A percentile compares a stretch with the other conserved stretches of the same genome.
Conservation (phyloP, 257 asterid genomes). For the Ajuga chamaepitys region DNA sequence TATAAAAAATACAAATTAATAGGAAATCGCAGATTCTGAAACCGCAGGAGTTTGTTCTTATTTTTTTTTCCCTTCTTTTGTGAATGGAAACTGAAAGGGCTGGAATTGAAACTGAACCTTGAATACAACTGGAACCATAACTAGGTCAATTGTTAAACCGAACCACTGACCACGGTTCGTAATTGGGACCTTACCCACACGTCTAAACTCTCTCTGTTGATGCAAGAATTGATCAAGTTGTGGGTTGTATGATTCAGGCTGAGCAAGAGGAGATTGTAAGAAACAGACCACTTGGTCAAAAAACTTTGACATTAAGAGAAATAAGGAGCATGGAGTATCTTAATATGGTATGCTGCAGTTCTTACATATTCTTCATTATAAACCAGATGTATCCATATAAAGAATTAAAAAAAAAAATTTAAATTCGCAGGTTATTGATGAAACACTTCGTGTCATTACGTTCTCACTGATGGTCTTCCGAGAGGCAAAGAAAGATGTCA, state of each 20-base stretch:
- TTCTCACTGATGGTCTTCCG: slow-evolving; percentile 77
- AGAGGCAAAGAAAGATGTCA: slow-evolving; percentile 65
- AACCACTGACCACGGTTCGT: too few species aligned
- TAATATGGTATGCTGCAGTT: slow-evolving; percentile 35
- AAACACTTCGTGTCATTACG: slow-evolving; percentile 75
- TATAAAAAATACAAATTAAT: too few species aligned
- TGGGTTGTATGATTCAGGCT: slow-evolving; percentile 31
- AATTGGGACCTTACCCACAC: too few species aligned
- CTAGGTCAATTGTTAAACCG: too few species aligned
- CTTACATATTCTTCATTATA: background rate
- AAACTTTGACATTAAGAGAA: slow-evolving; percentile 57
- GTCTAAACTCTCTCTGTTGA: background rate
- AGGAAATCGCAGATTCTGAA: too few species aligned
- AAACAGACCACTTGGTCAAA: slow-evolving; percentile 54
- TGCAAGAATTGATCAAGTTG: background rate
- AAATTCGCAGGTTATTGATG: slow-evolving; percentile 63
- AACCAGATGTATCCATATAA: background rate
- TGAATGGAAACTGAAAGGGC: too few species aligned
- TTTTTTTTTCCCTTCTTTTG: too few species aligned
- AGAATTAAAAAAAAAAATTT: background rate
- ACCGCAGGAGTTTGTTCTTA: too few species aligned
- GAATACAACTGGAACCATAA: too few species aligned
- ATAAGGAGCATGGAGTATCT: slow-evolving; percentile 73
- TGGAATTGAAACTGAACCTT: too few species aligned
- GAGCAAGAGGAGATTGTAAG: slow-evolving; percentile 73